Percentiles rank a stretch among this genome's conserved stretches.
Conservation (phyloP, 2,329 filamentous ascomycete genomes). For the Monosporascus sp. region DNA sequence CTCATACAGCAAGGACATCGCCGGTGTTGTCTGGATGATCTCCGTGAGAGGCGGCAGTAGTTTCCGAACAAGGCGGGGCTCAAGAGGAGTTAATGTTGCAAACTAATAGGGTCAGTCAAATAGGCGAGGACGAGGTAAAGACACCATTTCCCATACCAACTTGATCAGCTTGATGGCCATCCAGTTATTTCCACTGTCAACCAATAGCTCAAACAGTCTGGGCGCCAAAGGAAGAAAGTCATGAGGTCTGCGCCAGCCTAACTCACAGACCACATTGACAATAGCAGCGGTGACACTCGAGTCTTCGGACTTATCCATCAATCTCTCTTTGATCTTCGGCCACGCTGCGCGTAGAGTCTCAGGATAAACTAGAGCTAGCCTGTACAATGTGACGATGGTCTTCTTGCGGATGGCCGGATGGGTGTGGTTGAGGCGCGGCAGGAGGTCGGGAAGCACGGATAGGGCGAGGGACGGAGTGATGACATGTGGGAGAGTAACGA, state of each 20-base stretch:
- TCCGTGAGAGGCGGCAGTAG: slow-evolving; percentile 84
- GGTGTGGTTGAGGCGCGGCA: slow-evolving; percentile 82
- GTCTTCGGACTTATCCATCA: slow-evolving; percentile 87
- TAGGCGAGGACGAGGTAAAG: not conserved
- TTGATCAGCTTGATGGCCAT: slow-evolving; percentile 99
- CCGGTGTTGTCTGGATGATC: slow-evolving; percentile 88
- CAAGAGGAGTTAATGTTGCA: slow-evolving; percentile 85
- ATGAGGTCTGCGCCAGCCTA: slow-evolving; percentile 88
- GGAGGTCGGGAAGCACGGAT: slow-evolving; percentile 77
- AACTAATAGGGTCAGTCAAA: slow-evolving; percentile 54
- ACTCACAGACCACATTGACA: slow-evolving; percentile 92
- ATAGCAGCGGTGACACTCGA: slow-evolving; percentile 91
- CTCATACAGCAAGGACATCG: slow-evolving; percentile 97
- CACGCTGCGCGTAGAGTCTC: slow-evolving; percentile 88
- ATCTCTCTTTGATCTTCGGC: slow-evolving; percentile 93
- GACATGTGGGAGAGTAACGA: slow-evolving; percentile 87
- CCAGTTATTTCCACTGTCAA: slow-evolving; percentile 95
- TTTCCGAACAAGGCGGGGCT: slow-evolving; percentile 87
- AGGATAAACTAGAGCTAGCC: slow-evolving; percentile 91
- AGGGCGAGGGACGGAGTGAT: slow-evolving; percentile 89
- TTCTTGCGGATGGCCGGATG: slow-evolving; percentile 87
- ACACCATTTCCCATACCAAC: slow-evolving; percentile 51
- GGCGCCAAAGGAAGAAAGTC: slow-evolving; percentile 92
- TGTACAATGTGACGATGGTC: slow-evolving; percentile 88
- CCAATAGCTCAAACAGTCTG: slow-evolving; percentile 83